A percentile compares a stretch with the other conserved stretches of the same genome.
phyloP scores from a whole-genome alignment of 129 eudicot species.

The Rutidosis leptorrhynchoides region DNA sequence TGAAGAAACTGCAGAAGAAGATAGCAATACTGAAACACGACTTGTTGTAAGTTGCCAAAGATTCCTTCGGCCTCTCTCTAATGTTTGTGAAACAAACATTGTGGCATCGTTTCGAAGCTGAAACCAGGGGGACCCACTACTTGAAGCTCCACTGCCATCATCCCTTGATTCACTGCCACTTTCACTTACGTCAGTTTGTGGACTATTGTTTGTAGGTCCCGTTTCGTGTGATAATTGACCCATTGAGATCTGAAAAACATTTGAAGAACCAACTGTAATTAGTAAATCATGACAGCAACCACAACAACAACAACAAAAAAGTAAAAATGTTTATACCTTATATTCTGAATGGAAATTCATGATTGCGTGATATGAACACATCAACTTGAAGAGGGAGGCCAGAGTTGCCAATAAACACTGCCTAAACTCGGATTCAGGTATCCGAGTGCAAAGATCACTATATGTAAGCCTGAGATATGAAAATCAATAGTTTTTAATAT shows the following conservation, averaged over 20 bases:
- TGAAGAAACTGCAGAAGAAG: conserved; percentile 82
- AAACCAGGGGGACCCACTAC: conserved; percentile 96
- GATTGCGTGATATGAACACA: conserved; percentile 81
- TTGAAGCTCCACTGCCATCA: conserved; percentile 73
- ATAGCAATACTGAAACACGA: conserved; percentile 88
- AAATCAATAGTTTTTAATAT: conserved; percentile 16
- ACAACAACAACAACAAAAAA: conserved; percentile 3
- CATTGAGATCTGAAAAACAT: conserved; percentile 36
- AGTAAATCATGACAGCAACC: conserved; percentile 17
- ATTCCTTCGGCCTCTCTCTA: conserved; percentile 82
- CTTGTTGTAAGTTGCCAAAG: conserved; percentile 95
- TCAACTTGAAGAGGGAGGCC: conserved; percentile 72
- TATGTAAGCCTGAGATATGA: conserved; percentile 68
- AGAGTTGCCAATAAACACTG: conserved; percentile 74
- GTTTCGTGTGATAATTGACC: conserved; percentile 27
- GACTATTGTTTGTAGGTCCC: conserved; percentile 29
- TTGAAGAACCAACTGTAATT: conserved; percentile 14
- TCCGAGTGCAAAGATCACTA: conserved; percentile 88
- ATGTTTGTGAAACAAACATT: conserved; percentile 60
- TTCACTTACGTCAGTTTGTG: conserved; percentile 35
- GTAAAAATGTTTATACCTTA: conserved; percentile 38
- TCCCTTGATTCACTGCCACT: conserved; percentile 45
- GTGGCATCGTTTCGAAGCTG: conserved; percentile 81
- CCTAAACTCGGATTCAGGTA: conserved; percentile 95
- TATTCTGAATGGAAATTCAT: conserved; percentile 75